Conservation (phyloP, 805 yeast genomes). For the Dipodascus albidus region DNA sequence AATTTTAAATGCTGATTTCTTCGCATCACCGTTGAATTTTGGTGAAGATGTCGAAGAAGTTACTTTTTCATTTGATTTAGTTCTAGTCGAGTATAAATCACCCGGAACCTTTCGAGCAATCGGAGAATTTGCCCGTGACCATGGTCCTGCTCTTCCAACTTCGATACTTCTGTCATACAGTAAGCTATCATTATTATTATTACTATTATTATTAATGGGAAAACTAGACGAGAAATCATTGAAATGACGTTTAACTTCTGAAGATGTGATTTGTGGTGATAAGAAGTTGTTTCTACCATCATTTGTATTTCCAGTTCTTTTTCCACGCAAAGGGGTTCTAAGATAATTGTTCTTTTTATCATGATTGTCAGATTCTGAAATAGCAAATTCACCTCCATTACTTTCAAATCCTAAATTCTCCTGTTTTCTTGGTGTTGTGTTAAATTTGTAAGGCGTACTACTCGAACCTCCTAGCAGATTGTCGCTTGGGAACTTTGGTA, state of each 20-base stretch:
- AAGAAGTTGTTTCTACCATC: slow-evolving; percentile 4
- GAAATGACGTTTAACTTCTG: slow-evolving; percentile 9
- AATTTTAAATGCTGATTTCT: slow-evolving; percentile 8
- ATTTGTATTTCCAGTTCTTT: background rate
- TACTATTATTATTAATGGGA: slow-evolving; percentile 2
- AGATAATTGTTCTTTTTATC: background rate
- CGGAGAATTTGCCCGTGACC: slow-evolving; percentile 4
- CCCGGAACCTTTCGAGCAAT: slow-evolving; percentile 4
- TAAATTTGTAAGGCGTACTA: background rate
- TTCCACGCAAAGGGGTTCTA: background rate
- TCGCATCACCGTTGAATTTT: background rate
- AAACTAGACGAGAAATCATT: slow-evolving; percentile 8
- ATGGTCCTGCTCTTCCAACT: slow-evolving; percentile 2
- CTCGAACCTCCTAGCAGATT: background rate
- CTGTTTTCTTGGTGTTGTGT: background rate
- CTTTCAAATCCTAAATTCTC: background rate
- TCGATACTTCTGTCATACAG: slow-evolving; percentile 6
- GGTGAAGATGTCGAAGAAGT: background rate
- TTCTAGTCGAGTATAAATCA: background rate
- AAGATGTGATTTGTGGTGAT: slow-evolving; percentile 7
- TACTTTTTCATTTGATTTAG: slow-evolving; percentile 2
- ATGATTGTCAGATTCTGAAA: background rate
- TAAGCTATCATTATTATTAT: slow-evolving; percentile 3
- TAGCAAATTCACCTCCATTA: background rate
- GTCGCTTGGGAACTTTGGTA: background rate